A percentile compares a stretch with the other conserved stretches of the same genome.
These are phyloP conservation scores for Mycena floridula DNA, from an alignment of 768 basidiomycete genomes.

Conservation along the genomic window DNA sequence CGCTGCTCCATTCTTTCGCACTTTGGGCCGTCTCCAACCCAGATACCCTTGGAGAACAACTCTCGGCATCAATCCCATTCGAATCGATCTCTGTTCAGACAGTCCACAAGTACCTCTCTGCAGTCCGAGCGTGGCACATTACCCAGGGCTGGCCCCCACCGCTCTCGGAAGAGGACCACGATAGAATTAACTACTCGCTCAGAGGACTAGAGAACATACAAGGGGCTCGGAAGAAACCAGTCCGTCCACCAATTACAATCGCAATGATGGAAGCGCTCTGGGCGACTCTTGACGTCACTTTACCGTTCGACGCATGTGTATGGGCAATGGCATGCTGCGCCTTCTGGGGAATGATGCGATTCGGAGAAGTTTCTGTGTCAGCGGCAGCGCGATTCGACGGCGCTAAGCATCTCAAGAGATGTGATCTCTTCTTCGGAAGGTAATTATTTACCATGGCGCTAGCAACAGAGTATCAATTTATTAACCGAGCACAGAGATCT, in stretches of 20 bases:
- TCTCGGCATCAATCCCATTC: constrained; percentile 9
- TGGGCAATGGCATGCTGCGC: constrained; percentile 30
- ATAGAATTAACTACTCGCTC: constrained; percentile 21
- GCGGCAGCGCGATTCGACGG: constrained; percentile 9
- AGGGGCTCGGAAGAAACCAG: constrained; percentile 10
- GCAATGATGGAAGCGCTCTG: constrained; percentile 21
- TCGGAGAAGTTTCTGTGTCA: constrained; percentile 27
- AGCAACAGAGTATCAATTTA: no score
- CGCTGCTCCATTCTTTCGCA: constrained; percentile 25
- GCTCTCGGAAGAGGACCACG: constrained; percentile 13
- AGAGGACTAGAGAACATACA: constrained; percentile 22
- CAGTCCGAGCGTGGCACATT: constrained; percentile 30
- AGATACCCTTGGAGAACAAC: background rate
- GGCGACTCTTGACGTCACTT: constrained; percentile 11
- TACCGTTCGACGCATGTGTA: constrained; percentile 33
- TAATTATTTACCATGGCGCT: no score
- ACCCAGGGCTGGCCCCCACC: constrained; percentile 31
- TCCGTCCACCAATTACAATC: constrained; percentile 26
- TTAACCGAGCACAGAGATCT: constrained; percentile 15
- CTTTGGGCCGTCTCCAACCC: constrained; percentile 9
- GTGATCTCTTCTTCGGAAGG: no score
- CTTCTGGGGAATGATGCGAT: constrained; percentile 34
- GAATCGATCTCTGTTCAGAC: constrained; percentile 23
- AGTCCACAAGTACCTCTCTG: constrained; percentile 27
- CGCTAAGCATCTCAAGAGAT: constrained; percentile 20